Conservation (phyloP, 257 asterid genomes). For the Hygrophila difformis region DNA sequence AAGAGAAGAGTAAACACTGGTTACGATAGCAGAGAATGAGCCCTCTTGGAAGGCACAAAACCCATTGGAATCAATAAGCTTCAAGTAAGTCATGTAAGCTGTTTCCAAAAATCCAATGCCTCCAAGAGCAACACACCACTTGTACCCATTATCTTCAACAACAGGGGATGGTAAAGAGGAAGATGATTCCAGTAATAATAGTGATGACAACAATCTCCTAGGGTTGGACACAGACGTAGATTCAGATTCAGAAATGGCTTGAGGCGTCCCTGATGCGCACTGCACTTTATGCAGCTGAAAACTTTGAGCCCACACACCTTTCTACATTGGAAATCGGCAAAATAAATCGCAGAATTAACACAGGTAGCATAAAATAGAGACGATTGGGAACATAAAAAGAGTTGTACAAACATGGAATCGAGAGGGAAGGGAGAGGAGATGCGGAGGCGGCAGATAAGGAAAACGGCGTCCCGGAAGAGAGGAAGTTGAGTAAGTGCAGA, state of each 20-base stretch:
- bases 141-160: conserved; percentile 17
- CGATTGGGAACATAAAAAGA: too few relatives aligned
- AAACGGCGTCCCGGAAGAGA: too few relatives aligned
- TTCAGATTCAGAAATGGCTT: conserved; percentile 22
- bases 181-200: neutral
- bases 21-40: conserved; percentile 39
- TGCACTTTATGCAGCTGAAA: conserved; percentile 32
- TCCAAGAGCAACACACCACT: conserved; percentile 57
- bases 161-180: conserved; percentile 9
- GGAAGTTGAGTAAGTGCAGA: too few relatives aligned
- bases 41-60: conserved; percentile 41
- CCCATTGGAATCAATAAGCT: conserved; percentile 40
- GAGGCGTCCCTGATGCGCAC: conserved; percentile 32
- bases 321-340: conserved; percentile 17
- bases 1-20: conserved; percentile 41
- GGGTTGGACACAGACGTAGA: too few relatives aligned
- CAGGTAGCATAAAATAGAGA: too few relatives aligned
- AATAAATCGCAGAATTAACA: too few relatives aligned
- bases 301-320: conserved; percentile 26
- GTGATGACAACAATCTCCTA: too few relatives aligned
- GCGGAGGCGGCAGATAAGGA: too few relatives aligned
- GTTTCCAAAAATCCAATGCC: conserved; percentile 64
- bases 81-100: conserved; percentile 49
- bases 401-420: too few relatives aligned
- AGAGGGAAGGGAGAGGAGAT: too few relatives aligned